Base-by-base conservation (phyloP, 116 monocot genomes). In the Phalaenopsis hybrid region DNA sequence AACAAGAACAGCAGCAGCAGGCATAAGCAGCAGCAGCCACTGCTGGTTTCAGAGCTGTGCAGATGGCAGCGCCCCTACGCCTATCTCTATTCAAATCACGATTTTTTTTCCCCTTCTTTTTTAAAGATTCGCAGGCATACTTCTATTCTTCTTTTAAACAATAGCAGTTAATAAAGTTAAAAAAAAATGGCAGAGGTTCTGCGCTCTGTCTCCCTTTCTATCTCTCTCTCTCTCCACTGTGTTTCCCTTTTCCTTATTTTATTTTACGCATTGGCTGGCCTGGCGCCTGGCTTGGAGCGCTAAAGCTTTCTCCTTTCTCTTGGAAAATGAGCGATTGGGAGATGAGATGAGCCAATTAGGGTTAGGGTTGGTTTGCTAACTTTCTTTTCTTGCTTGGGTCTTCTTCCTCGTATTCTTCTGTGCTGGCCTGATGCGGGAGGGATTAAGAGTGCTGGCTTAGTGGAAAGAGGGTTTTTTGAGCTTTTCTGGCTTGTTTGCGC, bases 231-330 rank as follows among this genome's bases (percentile, higher is more conserved):
- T 74, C 48, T 25, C 76, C 77, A 23, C 77, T 75, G 28, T 75
- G 44, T 12, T 77, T 17, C 25, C 10, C 77, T 77, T 77, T 77
- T 51, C 2, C 77, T 44, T 75, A 75, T 75, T 75, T 75, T 77
- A 77, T 77, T 50, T 25, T 77, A 43, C 51, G 49, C 75, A 17
- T 77, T 51, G 48, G 77, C 50, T 50, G 20, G 77, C 77, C 77
- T 45, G 28, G 28, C 28, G 28, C 28, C 28, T 28, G 45, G 45
- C 41, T 51, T 77, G 28, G 25, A 50, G 77, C 10, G 77, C 50
- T 49, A 77, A 77, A 77, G 77, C 50, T 77, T 51, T 2, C 21
- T 31, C 77, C 77, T 75, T 44, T 75, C 75, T 75, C 75, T 75
- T n/a, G 75, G 75, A 75, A 75, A 75, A 75, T 75, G 75, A 44